Percentiles rank a stretch among this genome's conserved stretches.
Evolutionary conservation across 495 filamentous ascomycete species (phyloP).

Genomic region (Lasiosphaeria hispida): DNA sequence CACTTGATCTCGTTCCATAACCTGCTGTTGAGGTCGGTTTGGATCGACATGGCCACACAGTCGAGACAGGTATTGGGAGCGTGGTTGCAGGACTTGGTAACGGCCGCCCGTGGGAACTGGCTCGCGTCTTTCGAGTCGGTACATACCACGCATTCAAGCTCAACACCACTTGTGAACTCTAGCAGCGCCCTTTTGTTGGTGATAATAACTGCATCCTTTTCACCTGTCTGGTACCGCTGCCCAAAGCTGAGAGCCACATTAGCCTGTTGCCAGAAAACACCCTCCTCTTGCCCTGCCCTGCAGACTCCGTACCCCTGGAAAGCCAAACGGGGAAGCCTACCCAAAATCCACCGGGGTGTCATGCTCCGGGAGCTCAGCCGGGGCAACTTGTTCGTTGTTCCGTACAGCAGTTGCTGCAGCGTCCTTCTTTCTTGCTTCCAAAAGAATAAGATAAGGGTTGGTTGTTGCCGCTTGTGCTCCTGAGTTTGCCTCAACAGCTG

Average conservation of each 20-base stretch:
- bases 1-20: conserved; percentile 28
- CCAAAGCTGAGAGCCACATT: conserved; percentile 15
- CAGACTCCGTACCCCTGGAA: too few species aligned
- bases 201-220: conserved; percentile 6
- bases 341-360: not conserved
- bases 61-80: conserved; percentile 22
- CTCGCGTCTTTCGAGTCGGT: conserved; percentile 22
- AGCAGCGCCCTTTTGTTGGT: conserved; percentile 17
- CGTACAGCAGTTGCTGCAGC: too few species aligned
- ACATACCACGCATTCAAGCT: conserved; percentile 32
- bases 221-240: conserved; percentile 18
- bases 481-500: too few species aligned
- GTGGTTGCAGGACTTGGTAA: conserved; percentile 32
- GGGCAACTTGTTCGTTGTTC: too few species aligned
- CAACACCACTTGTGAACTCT: conserved; percentile 2
- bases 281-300: too few species aligned
- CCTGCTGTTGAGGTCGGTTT: conserved; percentile 21
- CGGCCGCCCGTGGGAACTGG: conserved; percentile 21
- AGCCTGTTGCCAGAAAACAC: too few species aligned
- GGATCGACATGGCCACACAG: conserved; percentile 29
- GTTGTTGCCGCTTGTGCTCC: too few species aligned
- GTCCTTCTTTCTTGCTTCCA: too few species aligned
- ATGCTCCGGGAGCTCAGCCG: too few species aligned
- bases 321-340: not conserved
- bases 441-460: too few species aligned